A percentile compares a stretch with the other conserved stretches of the same genome.
Conservation (phyloP, 345 rosid genomes). For the Gossypium arboreum region DNA sequence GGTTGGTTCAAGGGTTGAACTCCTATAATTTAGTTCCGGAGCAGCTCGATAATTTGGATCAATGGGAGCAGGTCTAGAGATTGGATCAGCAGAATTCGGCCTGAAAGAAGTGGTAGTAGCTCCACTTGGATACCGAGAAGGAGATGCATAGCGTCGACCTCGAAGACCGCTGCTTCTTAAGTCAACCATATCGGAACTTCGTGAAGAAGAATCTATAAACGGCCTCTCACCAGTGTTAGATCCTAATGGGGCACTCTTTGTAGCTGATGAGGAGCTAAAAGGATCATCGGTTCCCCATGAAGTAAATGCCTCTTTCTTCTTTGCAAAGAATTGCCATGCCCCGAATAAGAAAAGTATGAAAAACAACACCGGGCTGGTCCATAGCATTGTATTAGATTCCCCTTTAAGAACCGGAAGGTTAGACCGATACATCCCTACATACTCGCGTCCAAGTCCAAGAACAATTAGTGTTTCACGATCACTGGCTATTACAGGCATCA, state of each 20-base stretch:
- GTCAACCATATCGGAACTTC: constrained; percentile 57
- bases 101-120: constrained; percentile 57
- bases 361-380: constrained; percentile 88
- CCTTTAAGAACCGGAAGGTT: constrained; percentile 58
- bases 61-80: constrained; percentile 48
- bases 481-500: constrained; percentile 61
- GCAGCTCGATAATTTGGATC: constrained; percentile 55
- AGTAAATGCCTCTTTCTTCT: constrained; percentile 92
- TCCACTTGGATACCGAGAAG: constrained; percentile 57
- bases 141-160: constrained; percentile 61
- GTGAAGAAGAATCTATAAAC: constrained; percentile 53
- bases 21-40: constrained; percentile 61
- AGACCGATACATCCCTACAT: constrained; percentile 74
- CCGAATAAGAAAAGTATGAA: constrained; percentile 74
- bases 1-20: constrained; percentile 49
- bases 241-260: constrained; percentile 41
- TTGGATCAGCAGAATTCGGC: constrained; percentile 47
- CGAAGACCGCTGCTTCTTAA: constrained; percentile 49
- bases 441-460: constrained; percentile 74
- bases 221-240: constrained; percentile 50
- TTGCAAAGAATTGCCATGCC: constrained; percentile 93
- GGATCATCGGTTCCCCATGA: constrained; percentile 97
- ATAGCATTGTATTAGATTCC: constrained; percentile 66
- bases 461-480: constrained; percentile 78
- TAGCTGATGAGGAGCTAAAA: constrained; percentile 47